Evolutionary conservation across 306 rosid species (phyloP).

Genomic region (Datisca glomerata): DNA sequence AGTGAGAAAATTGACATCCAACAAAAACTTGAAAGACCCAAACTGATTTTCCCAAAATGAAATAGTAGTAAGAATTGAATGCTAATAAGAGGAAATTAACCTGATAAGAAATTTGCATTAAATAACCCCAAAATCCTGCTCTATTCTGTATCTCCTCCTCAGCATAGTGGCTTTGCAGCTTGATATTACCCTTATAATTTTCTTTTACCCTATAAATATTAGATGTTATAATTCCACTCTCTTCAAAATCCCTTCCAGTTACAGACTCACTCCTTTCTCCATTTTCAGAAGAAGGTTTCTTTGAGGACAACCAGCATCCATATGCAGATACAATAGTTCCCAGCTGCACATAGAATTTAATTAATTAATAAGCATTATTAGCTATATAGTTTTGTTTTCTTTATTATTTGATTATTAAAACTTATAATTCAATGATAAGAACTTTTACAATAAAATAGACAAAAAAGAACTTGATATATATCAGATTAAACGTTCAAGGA

Average conservation of each 20-base stretch:
- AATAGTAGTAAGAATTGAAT: too few relatives aligned
- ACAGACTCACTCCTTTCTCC: constrained; percentile 1
- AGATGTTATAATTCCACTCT: not conserved
- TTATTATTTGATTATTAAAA: not conserved
- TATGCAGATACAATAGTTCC: constrained; percentile 45
- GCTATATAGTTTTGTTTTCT: not conserved
- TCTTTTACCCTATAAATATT: not conserved
- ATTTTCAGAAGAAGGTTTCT: constrained; percentile 4
- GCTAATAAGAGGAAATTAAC: not conserved
- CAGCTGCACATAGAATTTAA: constrained; percentile 1
- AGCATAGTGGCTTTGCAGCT: constrained; percentile 6
- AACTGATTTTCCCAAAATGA: too few relatives aligned
- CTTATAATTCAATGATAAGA: not conserved
- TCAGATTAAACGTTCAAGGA: too few relatives aligned
- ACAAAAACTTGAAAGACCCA: too few relatives aligned
- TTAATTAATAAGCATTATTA: too few relatives aligned
- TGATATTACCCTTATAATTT: not conserved
- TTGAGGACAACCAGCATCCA: constrained; percentile 12
- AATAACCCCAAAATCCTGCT: constrained; percentile 7
- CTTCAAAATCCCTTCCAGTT: not conserved
- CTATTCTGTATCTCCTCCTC: not conserved
- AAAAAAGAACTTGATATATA: too few relatives aligned
- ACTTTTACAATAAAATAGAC: too few relatives aligned
- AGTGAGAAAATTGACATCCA: too few relatives aligned
- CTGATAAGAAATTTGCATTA: constrained; percentile 12